Percentiles rank a stretch among this genome's conserved stretches.
Conservation (phyloP, 2,329 filamentous ascomycete genomes). For the Leptographium flavum region DNA sequence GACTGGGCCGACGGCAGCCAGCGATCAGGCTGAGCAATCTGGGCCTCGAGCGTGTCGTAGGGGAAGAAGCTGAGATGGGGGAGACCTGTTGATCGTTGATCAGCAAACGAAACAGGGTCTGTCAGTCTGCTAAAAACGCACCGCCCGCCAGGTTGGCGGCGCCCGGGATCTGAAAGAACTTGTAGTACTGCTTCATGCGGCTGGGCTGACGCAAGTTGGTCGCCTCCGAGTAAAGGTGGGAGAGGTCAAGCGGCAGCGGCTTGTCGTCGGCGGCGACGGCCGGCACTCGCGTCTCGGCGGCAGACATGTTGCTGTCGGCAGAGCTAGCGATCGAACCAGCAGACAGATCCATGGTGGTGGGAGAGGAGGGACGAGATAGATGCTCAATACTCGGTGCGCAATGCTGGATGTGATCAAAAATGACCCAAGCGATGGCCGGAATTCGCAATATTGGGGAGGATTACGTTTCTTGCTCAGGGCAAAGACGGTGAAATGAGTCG, state of each 20-base stretch:
- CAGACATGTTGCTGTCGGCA: not conserved
- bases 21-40: constrained; percentile 58
- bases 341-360: not conserved
- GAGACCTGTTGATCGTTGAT: constrained; percentile 40
- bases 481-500: too few relatives aligned
- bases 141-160: constrained; percentile 49
- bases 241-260: constrained; percentile 53
- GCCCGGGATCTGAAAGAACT: constrained; percentile 58
- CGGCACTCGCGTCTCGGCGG: not conserved
- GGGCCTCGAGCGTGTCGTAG: constrained; percentile 79
- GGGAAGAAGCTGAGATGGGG: constrained; percentile 75
- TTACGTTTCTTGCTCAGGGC: too few relatives aligned
- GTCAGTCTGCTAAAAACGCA: constrained; percentile 20
- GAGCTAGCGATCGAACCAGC: not conserved
- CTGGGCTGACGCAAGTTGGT: constrained; percentile 52
- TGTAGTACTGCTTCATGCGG: constrained; percentile 69
- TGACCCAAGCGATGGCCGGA: too few relatives aligned
- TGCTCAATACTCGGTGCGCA: not conserved
- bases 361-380: too few relatives aligned
- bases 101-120: not conserved
- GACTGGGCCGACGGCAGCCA: constrained; percentile 57
- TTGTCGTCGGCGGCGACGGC: constrained; percentile 8
- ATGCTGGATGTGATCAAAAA: too few relatives aligned
- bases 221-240: constrained; percentile 61
- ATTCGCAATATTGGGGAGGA: too few relatives aligned